Evolutionary conservation across 2,329 filamentous ascomycete species (phyloP).

Genomic region (Diplodia corticola): DNA sequence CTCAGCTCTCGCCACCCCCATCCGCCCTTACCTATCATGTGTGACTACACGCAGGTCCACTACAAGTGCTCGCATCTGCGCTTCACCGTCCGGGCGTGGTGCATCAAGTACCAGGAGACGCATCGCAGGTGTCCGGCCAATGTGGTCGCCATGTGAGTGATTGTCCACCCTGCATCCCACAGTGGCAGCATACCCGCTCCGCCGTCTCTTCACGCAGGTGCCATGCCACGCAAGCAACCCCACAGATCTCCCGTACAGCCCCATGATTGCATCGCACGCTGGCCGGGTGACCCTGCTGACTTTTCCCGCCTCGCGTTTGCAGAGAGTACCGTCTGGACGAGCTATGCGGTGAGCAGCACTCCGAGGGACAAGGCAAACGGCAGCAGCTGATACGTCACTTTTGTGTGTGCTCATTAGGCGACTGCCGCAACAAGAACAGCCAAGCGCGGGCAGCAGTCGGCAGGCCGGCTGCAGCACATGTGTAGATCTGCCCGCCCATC

Average conservation of each 20-base stretch:
- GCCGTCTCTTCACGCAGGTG: conserved; percentile 16
- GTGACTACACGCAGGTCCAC: conserved; percentile 61
- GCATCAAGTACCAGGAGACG: conserved; percentile 54
- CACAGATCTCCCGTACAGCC: conserved; percentile 8
- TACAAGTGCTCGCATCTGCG: conserved; percentile 58
- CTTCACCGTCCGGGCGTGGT: conserved; percentile 59
- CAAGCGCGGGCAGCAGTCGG: conserved; percentile 14
- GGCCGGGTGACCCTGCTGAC: background rate
- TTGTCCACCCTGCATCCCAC: background rate
- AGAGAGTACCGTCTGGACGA: conserved; percentile 49
- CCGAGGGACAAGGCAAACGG: background rate
- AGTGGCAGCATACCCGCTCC: background rate
- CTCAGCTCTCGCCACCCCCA: background rate
- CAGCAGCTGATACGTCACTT: conserved; percentile 15
- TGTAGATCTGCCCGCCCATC: background rate
- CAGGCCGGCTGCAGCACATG: conserved; percentile 15
- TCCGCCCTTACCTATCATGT: conserved; percentile 45
- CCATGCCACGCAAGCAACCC: conserved; percentile 18
- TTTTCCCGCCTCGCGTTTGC: background rate
- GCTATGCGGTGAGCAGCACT: conserved; percentile 45
- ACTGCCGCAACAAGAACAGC: conserved; percentile 19
- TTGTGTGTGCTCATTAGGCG: background rate
- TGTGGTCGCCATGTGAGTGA: conserved; percentile 52
- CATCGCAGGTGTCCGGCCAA: conserved; percentile 58
- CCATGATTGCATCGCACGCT: background rate